Conservation (phyloP, 345 rosid genomes). For the Erysimum cheiranthoides region DNA sequence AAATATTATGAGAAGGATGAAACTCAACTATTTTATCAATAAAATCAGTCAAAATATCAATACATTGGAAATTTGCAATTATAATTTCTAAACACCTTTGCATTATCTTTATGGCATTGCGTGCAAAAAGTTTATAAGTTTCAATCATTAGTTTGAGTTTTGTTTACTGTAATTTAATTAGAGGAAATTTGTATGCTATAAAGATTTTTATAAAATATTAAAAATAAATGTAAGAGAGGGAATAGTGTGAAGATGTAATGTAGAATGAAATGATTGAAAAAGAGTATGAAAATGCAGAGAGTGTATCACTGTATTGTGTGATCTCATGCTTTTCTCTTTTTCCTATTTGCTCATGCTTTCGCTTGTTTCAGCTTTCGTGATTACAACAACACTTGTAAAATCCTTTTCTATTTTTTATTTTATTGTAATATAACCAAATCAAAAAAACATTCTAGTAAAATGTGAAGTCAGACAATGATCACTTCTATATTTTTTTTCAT, state of each 20-base stretch:
- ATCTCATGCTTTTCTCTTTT: conserved; percentile 36
- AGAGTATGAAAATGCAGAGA: conserved; percentile 19
- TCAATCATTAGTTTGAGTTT: conserved; percentile 35
- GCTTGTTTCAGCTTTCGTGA: conserved; percentile 43
- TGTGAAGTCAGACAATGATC: conserved; percentile 38
- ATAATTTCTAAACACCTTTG: background rate
- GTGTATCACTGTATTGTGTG: conserved; percentile 18
- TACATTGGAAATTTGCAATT: background rate
- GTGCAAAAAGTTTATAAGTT: conserved; percentile 32
- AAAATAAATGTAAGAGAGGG: background rate
- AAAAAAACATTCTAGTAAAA: conserved; percentile 14
- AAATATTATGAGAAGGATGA: background rate
- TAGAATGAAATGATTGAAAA: conserved; percentile 36
- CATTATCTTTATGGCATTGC: conserved; percentile 3
- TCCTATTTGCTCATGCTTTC: conserved; percentile 36
- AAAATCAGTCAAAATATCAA: background rate
- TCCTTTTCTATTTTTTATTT: background rate
- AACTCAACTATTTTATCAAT: background rate
- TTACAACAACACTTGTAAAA: conserved; percentile 40
- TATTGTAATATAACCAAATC: background rate
- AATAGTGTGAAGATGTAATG: conserved; percentile 4
- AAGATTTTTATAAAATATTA: background rate
- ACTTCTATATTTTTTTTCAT: conserved; percentile 19
- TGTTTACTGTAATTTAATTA: background rate
- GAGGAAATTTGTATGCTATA: background rate